A percentile compares a stretch with the other conserved stretches of the same genome.
Evolutionary conservation across 768 basidiomycete species (phyloP).

Genomic region (Strobilomyces echinocephalus): DNA sequence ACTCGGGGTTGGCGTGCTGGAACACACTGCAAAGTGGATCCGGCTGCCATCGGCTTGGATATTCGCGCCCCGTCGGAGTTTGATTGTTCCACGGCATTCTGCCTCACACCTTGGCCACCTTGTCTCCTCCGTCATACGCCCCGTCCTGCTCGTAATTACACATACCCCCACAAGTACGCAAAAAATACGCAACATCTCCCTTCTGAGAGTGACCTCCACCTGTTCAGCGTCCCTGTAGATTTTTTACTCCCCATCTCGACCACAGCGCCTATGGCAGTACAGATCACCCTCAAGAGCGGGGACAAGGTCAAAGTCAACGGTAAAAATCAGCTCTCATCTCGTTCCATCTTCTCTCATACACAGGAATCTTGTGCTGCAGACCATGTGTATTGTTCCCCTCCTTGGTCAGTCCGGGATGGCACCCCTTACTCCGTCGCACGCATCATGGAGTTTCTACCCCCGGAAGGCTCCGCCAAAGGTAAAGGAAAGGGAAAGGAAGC

Average conservation of each 20-base stretch:
- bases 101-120: slow-evolving; percentile 33
- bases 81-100: slow-evolving; percentile 28
- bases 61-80: slow-evolving; percentile 36
- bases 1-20: not conserved
- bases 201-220: slow-evolving; percentile 1
- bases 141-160: slow-evolving; percentile 19
- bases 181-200: slow-evolving; percentile 13
- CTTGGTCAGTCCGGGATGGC: slow-evolving; percentile 87
- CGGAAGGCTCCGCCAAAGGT: slow-evolving; percentile 65
- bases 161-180: slow-evolving; percentile 19
- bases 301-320: slow-evolving; percentile 85
- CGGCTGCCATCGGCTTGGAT: slow-evolving; percentile 16
- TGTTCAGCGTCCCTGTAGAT: slow-evolving; percentile 15
- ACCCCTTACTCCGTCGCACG: slow-evolving; percentile 94
- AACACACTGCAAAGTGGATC: not conserved
- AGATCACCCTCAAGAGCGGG: slow-evolving; percentile 70
- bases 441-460: slow-evolving; percentile 93
- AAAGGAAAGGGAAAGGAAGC: slow-evolving; percentile 62
- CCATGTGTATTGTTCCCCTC: slow-evolving; percentile 95
- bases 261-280: slow-evolving; percentile 25
- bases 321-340: slow-evolving; percentile 36
- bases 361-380: slow-evolving; percentile 51
- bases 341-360: slow-evolving; percentile 15
- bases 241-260: slow-evolving; percentile 24
- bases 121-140: slow-evolving; percentile 31